phyloP scores from a whole-genome alignment of 352 stramenopile species.

The Globisporangium alternatum region DNA sequence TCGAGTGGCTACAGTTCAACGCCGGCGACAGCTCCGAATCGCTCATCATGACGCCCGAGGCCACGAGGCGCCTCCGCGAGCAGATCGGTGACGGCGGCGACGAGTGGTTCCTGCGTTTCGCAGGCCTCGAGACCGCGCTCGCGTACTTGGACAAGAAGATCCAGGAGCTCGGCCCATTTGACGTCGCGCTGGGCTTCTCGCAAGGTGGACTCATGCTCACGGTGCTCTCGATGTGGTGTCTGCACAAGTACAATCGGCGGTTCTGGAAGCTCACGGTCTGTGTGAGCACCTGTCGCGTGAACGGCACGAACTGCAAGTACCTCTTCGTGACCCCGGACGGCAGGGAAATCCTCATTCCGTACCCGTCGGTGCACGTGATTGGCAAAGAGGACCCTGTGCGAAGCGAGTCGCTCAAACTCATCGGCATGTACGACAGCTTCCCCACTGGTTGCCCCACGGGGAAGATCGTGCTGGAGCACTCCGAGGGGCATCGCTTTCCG shows the following conservation, averaged over 20 bases:
- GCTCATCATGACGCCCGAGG: conserved; percentile 22
- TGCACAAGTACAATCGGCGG: conserved; percentile 24
- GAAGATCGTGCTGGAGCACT: conserved; percentile 41
- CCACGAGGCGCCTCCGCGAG: not conserved
- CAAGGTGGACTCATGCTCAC: conserved; percentile 55
- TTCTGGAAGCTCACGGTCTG: conserved; percentile 57
- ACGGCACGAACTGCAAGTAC: conserved; percentile 21
- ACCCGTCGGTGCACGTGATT: conserved; percentile 63
- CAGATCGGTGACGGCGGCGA: conserved; percentile 11
- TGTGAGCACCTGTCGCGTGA: conserved; percentile 32
- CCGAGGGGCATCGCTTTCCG: conserved; percentile 40
- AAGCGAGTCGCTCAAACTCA: conserved; percentile 34
- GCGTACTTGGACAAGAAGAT: conserved; percentile 49
- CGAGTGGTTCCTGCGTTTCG: conserved; percentile 41
- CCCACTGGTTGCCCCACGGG: conserved; percentile 17
- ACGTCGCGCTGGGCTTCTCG: conserved; percentile 69
- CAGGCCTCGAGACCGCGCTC: conserved; percentile 37
- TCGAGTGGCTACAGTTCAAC: conserved; percentile 37
- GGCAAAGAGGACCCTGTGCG: conserved; percentile 56
- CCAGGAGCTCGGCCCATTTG: conserved; percentile 40
- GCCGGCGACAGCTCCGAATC: conserved; percentile 24
- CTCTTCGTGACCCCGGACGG: conserved; percentile 41
- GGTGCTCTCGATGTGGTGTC: conserved; percentile 42
- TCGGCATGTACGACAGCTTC: conserved; percentile 34
- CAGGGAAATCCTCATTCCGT: conserved; percentile 30